These are phyloP conservation scores for Xylaria sp. DNA, from an alignment of 2,329 filamentous ascomycete genomes.

Conservation along the genomic window DNA sequence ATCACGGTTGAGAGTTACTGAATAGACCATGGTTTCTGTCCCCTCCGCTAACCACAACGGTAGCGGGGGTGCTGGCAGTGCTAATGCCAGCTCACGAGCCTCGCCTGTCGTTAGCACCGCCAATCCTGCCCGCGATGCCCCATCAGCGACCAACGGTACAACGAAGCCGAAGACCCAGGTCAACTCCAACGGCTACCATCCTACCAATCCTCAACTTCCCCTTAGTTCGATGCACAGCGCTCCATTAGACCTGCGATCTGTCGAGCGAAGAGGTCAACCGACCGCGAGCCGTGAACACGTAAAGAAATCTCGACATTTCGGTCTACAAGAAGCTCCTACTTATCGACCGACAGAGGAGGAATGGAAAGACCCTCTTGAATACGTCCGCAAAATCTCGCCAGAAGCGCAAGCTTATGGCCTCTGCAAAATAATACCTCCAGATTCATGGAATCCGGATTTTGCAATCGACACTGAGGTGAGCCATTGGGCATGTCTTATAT, in stretches of 20 bases:
- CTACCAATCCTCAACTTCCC: slow-evolving; percentile 60
- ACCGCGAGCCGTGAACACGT: slow-evolving; percentile 78
- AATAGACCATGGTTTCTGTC: slow-evolving; percentile 53
- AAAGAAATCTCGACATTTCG: slow-evolving; percentile 84
- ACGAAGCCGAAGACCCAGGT: slow-evolving; percentile 62
- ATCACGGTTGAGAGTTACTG: slow-evolving; percentile 17
- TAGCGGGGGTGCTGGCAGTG: slow-evolving; percentile 54
- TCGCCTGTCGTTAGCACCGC: slow-evolving; percentile 59
- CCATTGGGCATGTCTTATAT: slow-evolving; percentile 1
- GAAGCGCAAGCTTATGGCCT: slow-evolving; percentile 90
- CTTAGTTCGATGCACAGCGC: slow-evolving; percentile 66
- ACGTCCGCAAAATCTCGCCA: slow-evolving; percentile 89
- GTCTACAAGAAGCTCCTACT: slow-evolving; percentile 87
- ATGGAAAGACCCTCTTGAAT: slow-evolving; percentile 92
- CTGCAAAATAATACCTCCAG: slow-evolving; percentile 94
- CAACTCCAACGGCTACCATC: slow-evolving; percentile 64
- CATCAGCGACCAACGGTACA: slow-evolving; percentile 47
- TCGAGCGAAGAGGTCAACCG: slow-evolving; percentile 88
- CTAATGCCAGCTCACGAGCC: slow-evolving; percentile 62
- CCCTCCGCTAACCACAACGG: slow-evolving; percentile 53
- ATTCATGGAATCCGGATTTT: slow-evolving; percentile 93
- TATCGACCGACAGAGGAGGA: slow-evolving; percentile 92
- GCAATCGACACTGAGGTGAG: slow-evolving; percentile 96
- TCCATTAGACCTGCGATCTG: slow-evolving; percentile 84
- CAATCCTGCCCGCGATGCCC: slow-evolving; percentile 47